A percentile compares a stretch with the other conserved stretches of the same genome.
Evolutionary conservation across 2,329 filamentous ascomycete species (phyloP).

Genomic region (Epichloe sibirici): DNA sequence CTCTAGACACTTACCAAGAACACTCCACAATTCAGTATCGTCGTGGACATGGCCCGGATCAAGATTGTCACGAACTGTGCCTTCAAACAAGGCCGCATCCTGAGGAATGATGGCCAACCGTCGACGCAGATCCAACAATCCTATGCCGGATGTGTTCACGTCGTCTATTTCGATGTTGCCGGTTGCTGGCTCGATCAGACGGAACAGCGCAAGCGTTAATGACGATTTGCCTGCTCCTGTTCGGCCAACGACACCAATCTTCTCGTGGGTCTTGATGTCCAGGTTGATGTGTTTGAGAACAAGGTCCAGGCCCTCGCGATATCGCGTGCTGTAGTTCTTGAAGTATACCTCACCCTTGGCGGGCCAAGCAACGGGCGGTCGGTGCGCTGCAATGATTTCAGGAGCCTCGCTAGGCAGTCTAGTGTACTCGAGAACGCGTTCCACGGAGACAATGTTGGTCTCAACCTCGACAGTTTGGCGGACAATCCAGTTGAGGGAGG

Average conservation of each 20-base stretch:
- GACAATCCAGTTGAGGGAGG: conserved; percentile 97
- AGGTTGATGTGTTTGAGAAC: conserved; percentile 89
- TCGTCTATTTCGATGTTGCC: conserved; percentile 84
- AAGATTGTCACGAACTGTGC: conserved; percentile 84
- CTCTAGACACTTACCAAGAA: conserved; percentile 54
- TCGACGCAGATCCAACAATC: conserved; percentile 75
- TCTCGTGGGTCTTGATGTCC: conserved; percentile 90
- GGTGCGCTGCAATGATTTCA: conserved; percentile 78
- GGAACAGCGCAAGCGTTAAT: conserved; percentile 82
- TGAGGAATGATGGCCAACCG: conserved; percentile 95
- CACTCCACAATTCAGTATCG: conserved; percentile 94
- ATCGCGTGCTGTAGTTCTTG: conserved; percentile 87
- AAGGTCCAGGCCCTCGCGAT: conserved; percentile 78
- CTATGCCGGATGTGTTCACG: conserved; percentile 81
- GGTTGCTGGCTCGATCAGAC: conserved; percentile 78
- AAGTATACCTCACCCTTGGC: conserved; percentile 79
- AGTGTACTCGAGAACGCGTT: conserved; percentile 93
- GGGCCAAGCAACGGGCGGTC: conserved; percentile 86
- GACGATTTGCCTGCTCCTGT: conserved; percentile 96
- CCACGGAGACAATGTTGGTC: conserved; percentile 98
- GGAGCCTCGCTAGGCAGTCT: conserved; percentile 84
- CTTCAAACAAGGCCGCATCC: conserved; percentile 91
- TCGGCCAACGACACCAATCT: conserved; percentile 92
- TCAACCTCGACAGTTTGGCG: conserved; percentile 98
- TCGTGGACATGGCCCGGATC: conserved; percentile 92